Percentiles rank a stretch among this genome's conserved stretches.
phyloP scores from a whole-genome alignment of 2,329 filamentous ascomycete genomes.

The Pyrenophora seminiperda region DNA sequence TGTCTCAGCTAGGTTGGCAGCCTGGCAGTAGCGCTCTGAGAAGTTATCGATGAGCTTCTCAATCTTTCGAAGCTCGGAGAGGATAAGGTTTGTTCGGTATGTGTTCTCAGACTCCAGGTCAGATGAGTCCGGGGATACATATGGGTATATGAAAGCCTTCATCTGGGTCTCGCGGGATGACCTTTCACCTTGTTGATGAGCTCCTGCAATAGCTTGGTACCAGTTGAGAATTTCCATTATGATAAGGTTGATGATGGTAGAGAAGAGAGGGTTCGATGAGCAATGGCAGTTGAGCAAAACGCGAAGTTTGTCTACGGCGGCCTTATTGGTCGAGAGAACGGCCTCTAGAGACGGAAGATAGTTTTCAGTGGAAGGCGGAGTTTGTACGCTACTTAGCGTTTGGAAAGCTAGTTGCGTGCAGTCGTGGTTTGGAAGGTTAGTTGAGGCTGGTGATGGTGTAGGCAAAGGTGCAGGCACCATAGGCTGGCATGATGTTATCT shows the following conservation, averaged over 20 bases:
- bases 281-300: constrained; percentile 42
- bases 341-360: constrained; percentile 42
- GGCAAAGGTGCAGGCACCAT: constrained; percentile 38
- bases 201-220: constrained; percentile 44
- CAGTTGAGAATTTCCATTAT: constrained; percentile 46
- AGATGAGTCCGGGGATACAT: constrained; percentile 29
- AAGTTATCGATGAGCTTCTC: constrained; percentile 48
- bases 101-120: constrained; percentile 39
- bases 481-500: constrained; percentile 32
- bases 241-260: constrained; percentile 43
- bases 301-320: constrained; percentile 42
- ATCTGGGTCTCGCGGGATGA: constrained; percentile 31
- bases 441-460: constrained; percentile 33
- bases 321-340: constrained; percentile 41
- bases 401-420: constrained; percentile 46
- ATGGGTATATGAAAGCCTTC: constrained; percentile 36
- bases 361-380: constrained; percentile 33
- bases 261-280: constrained; percentile 45
- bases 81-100: constrained; percentile 40
- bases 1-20: constrained; percentile 25
- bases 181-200: constrained; percentile 23
- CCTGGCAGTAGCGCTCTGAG: constrained; percentile 43
- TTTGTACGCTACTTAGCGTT: constrained; percentile 43
- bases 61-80: constrained; percentile 42
- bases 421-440: constrained; percentile 36